These are phyloP conservation scores for Clarireedia sp. DNA, from an alignment of 2,329 filamentous ascomycete species.

Conservation along the genomic window DNA sequence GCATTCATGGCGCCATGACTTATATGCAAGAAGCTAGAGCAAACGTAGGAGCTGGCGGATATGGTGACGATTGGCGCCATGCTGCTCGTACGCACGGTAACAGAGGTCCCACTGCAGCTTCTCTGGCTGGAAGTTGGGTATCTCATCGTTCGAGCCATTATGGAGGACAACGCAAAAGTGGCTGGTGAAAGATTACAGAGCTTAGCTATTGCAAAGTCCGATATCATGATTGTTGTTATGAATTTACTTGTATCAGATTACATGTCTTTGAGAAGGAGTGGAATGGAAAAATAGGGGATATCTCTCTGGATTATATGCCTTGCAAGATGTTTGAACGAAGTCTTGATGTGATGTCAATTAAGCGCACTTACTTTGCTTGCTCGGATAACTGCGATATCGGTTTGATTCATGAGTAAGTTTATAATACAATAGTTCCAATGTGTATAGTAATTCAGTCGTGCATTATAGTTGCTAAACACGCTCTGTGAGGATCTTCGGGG, in stretches of 20 bases:
- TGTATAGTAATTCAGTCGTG: too few species aligned
- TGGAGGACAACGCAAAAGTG: neutral
- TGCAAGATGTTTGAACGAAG: neutral
- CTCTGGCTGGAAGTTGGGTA: conserved; percentile 1
- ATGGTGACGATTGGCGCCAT: neutral
- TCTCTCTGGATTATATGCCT: neutral
- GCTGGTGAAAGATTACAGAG: neutral
- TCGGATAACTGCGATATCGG: too few species aligned
- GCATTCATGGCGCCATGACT: neutral
- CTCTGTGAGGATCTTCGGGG: too few species aligned
- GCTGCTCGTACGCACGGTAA: neutral
- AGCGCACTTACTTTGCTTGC: too few species aligned
- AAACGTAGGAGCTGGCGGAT: neutral
- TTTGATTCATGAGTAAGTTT: too few species aligned
- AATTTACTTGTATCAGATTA: neutral
- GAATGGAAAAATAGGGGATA: neutral
- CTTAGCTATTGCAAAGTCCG: neutral
- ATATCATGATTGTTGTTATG: too few species aligned
- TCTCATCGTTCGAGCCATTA: neutral
- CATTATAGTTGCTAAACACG: too few species aligned
- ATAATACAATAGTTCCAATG: too few species aligned
- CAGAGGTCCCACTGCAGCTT: neutral
- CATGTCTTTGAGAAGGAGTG: neutral
- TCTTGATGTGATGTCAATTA: too few species aligned
- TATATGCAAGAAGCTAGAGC: neutral